A percentile compares a stretch with the other conserved stretches of the same genome.
Conservation (phyloP, 2,329 filamentous ascomycete species). For the Cladosporium velox region DNA sequence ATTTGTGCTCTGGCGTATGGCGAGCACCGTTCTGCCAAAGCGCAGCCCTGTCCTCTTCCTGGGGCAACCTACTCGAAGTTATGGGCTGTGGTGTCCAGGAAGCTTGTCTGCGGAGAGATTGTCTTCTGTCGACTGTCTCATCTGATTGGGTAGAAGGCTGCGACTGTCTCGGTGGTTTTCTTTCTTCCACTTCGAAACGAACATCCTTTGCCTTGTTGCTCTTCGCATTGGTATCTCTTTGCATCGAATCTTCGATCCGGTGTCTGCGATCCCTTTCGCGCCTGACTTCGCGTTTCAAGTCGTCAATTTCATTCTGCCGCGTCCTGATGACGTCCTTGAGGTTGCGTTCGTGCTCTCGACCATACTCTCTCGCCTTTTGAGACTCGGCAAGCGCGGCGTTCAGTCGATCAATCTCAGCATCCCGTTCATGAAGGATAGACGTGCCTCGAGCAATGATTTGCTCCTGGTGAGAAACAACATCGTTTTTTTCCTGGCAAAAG, state of each 20-base stretch:
- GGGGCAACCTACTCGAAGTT: not conserved
- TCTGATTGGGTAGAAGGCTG: not conserved
- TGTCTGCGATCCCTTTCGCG: constrained; percentile 6
- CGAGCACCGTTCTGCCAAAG: constrained; percentile 10
- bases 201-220: constrained; percentile 8
- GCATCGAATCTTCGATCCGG: constrained; percentile 5
- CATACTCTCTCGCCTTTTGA: not conserved
- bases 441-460: constrained; percentile 15
- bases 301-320: constrained; percentile 6
- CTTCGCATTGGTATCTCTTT: not conserved
- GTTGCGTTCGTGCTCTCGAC: not conserved
- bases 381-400: not conserved
- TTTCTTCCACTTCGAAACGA: not conserved
- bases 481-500: constrained; percentile 11
- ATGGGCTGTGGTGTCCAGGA: constrained; percentile 16
- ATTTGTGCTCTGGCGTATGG: not conserved
- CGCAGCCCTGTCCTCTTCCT: constrained; percentile 7
- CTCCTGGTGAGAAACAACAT: constrained; percentile 7
- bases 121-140: not conserved
- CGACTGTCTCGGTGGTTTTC: not conserved
- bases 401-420: constrained; percentile 13
- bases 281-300: constrained; percentile 1
- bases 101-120: not conserved
- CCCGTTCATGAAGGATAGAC: constrained; percentile 13
- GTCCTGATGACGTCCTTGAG: not conserved